These are phyloP conservation scores for Serendipita sp. DNA, from an alignment of 768 basidiomycete species.

Conservation along the genomic window DNA sequence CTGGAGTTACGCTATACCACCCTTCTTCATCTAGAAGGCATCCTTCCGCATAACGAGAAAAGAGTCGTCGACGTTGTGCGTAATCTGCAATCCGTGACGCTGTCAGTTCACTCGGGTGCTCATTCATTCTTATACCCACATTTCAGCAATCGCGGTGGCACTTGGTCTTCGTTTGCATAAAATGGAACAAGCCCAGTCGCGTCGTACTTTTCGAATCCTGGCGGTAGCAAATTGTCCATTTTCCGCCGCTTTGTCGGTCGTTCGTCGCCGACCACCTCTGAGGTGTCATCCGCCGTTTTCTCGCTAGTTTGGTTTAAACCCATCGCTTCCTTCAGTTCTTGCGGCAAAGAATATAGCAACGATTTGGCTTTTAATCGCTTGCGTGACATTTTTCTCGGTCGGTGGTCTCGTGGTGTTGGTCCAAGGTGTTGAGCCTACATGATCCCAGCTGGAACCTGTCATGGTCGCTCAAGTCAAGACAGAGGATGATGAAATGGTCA, in stretches of 20 bases:
- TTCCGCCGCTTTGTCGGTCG: conserved; percentile 14
- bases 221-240: conserved; percentile 15
- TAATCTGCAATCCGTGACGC: conserved; percentile 41
- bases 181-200: conserved; percentile 58
- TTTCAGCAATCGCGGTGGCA: conserved; percentile 66
- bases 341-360: not conserved
- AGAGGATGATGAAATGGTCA: no score
- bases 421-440: no score
- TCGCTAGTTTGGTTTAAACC: not conserved
- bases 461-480: no score
- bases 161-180: conserved; percentile 45
- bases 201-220: conserved; percentile 35
- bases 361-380: not conserved
- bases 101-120: not conserved
- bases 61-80: conserved; percentile 63
- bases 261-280: not conserved
- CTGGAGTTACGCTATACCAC: conserved; percentile 97
- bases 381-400: not conserved
- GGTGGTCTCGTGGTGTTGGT: not conserved
- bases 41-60: conserved; percentile 64
- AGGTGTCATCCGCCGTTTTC: not conserved
- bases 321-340: not conserved
- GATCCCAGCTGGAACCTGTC: no score
- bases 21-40: conserved; percentile 87
- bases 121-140: conserved; percentile 35